These are phyloP conservation scores for Solanum hybrid DNA, from an alignment of 305 asterid genomes.

Conservation along the genomic window DNA sequence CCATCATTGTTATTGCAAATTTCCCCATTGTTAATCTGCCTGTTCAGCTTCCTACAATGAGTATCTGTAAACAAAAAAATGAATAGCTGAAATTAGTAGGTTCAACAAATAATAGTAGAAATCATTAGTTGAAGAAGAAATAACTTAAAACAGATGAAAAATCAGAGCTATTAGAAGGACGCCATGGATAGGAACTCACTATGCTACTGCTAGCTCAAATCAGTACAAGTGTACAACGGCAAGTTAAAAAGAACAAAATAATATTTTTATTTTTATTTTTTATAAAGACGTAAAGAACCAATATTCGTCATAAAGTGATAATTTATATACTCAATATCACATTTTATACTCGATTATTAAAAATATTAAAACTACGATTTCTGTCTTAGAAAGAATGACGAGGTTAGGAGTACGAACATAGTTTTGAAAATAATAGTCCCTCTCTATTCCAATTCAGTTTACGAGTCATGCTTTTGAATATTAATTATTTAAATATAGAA, in stretches of 20 bases:
- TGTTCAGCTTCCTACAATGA: neutral
- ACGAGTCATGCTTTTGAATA: neutral
- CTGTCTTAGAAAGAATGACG: neutral
- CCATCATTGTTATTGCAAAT: neutral
- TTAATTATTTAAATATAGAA: no score
- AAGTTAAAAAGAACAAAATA: neutral
- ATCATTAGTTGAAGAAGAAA: neutral
- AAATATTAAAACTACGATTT: neutral
- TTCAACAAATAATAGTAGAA: neutral
- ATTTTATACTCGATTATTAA: no score
- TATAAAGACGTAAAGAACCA: neutral
- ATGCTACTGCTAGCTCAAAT: neutral
- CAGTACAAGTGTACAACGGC: neutral
- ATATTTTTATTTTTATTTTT: neutral
- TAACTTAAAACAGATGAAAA: neutral
- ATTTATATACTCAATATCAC: no score
- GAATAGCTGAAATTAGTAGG: neutral
- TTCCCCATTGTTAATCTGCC: conserved; percentile 5
- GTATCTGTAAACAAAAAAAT: neutral
- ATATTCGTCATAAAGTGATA: no score
- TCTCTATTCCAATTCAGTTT: neutral
- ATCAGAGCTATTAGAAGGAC: neutral
- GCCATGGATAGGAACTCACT: neutral
- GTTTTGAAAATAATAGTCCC: neutral
- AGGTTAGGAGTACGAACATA: neutral